These are phyloP conservation scores for Rubroboletus satanas DNA, from an alignment of 768 basidiomycete species.

Conservation along the genomic window DNA sequence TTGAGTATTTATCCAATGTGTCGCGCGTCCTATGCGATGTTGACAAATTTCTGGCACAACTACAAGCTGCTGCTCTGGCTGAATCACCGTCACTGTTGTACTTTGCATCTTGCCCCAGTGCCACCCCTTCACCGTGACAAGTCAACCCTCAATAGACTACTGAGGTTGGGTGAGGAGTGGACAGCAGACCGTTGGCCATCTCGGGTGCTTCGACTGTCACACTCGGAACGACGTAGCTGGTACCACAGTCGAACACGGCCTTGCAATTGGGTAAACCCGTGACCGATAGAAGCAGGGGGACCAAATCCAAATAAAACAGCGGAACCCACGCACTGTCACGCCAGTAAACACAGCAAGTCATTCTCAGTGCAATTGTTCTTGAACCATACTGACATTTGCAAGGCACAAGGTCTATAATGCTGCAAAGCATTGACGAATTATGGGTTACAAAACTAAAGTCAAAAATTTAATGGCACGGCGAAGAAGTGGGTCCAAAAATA, in stretches of 20 bases:
- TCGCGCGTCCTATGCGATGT: no score
- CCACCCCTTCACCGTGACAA: neutral
- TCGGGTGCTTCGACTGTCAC: neutral
- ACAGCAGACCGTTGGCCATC: neutral
- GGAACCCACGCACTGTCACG: neutral
- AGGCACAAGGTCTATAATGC: constrained; percentile 3
- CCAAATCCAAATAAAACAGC: neutral
- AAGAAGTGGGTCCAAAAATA: neutral
- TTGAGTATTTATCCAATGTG: neutral
- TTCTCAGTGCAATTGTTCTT: neutral
- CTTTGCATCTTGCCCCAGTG: no score
- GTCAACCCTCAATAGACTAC: neutral
- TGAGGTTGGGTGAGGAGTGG: no score
- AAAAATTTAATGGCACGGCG: neutral
- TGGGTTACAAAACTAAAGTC: constrained; percentile 8
- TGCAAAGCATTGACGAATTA: constrained; percentile 12
- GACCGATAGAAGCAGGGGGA: neutral
- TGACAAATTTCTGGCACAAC: no score
- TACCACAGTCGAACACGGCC: neutral
- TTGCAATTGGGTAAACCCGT: neutral
- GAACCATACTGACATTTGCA: neutral
- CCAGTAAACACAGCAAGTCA: neutral
- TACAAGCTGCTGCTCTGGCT: no score
- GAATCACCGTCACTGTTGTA: neutral
- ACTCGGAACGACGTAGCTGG: neutral